A percentile compares a stretch with the other conserved stretches of the same genome.
Conservation (phyloP, 345 rosid genomes). For the Limnanthes douglasii region DNA sequence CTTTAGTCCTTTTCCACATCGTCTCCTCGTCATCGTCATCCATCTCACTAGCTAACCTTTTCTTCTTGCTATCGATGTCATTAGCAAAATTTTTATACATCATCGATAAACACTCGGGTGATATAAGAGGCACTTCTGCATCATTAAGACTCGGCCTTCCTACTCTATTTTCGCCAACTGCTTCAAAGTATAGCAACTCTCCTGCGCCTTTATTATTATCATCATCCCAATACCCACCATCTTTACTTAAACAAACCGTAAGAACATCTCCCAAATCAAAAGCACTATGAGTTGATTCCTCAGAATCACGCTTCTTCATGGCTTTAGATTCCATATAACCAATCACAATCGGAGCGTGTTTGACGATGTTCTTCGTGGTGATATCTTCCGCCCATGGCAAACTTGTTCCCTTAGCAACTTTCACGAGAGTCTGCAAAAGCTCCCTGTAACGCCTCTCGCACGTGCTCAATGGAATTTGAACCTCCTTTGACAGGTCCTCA, state of each 20-base stretch:
- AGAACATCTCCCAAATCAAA: slow-evolving; percentile 16
- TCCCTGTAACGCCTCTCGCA: slow-evolving; percentile 43
- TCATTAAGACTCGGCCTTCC: slow-evolving; percentile 1
- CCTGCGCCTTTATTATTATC: slow-evolving; percentile 5
- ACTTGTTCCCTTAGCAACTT: slow-evolving; percentile 28
- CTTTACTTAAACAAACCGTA: slow-evolving; percentile 33
- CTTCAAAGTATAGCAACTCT: slow-evolving; percentile 20
- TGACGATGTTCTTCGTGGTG: slow-evolving; percentile 47
- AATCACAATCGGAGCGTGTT: slow-evolving; percentile 38
- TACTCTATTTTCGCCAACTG: slow-evolving; percentile 7
- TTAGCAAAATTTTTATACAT: slow-evolving; percentile 22
- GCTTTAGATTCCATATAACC: slow-evolving; percentile 64
- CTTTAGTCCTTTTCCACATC: slow-evolving; percentile 7
- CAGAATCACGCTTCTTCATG: slow-evolving; percentile 17
- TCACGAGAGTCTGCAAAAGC: slow-evolving; percentile 43
- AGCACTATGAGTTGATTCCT: slow-evolving; percentile 2
- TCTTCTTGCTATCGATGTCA: slow-evolving; percentile 9
- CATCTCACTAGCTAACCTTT: neutral
- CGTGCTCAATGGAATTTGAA: slow-evolving; percentile 22
- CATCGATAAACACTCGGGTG: slow-evolving; percentile 32
- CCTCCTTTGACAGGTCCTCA: slow-evolving; percentile 35
- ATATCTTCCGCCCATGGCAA: slow-evolving; percentile 86
- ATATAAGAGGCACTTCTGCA: slow-evolving; percentile 18
- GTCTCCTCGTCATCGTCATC: neutral
- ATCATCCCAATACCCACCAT: slow-evolving; percentile 14